These are phyloP conservation scores for Tolypocladium ophioglossoides DNA, from an alignment of 2,329 filamentous ascomycete genomes.

Conservation along the genomic window DNA sequence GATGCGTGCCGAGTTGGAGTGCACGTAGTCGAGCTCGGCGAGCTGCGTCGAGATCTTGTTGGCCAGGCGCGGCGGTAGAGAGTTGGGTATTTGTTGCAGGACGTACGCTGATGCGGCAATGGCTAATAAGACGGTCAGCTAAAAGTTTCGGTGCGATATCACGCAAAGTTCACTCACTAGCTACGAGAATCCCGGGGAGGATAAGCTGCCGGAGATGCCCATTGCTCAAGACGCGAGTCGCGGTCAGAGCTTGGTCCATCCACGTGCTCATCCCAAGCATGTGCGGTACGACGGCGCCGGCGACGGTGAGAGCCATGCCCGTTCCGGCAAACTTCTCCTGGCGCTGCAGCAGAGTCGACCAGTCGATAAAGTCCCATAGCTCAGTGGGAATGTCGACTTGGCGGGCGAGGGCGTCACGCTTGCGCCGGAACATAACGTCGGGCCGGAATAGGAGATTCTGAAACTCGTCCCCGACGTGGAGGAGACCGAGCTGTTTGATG, in stretches of 20 bases:
- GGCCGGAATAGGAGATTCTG: slow-evolving; percentile 78
- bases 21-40: slow-evolving; percentile 78
- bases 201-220: slow-evolving; percentile 73
- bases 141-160: background rate
- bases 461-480: slow-evolving; percentile 83
- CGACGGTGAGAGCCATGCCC: slow-evolving; percentile 86
- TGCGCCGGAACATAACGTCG: slow-evolving; percentile 88
- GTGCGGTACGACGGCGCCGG: slow-evolving; percentile 72
- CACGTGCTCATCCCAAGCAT: slow-evolving; percentile 77
- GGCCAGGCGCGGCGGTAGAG: slow-evolving; percentile 75
- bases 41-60: slow-evolving; percentile 78
- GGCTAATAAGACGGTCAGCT: slow-evolving; percentile 33
- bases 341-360: slow-evolving; percentile 68
- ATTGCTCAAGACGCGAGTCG: slow-evolving; percentile 68
- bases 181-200: slow-evolving; percentile 67
- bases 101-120: slow-evolving; percentile 69
- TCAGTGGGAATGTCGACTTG: slow-evolving; percentile 85
- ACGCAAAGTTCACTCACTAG: slow-evolving; percentile 47
- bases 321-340: slow-evolving; percentile 94
- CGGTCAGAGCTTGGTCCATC: slow-evolving; percentile 78
- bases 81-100: slow-evolving; percentile 76
- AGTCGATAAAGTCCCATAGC: slow-evolving; percentile 86
- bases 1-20: slow-evolving; percentile 77
- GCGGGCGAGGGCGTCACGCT: slow-evolving; percentile 68
- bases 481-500: slow-evolving; percentile 78